These are phyloP conservation scores for Pythium chondricola DNA, from an alignment of 352 stramenopile genomes.

Conservation along the genomic window DNA sequence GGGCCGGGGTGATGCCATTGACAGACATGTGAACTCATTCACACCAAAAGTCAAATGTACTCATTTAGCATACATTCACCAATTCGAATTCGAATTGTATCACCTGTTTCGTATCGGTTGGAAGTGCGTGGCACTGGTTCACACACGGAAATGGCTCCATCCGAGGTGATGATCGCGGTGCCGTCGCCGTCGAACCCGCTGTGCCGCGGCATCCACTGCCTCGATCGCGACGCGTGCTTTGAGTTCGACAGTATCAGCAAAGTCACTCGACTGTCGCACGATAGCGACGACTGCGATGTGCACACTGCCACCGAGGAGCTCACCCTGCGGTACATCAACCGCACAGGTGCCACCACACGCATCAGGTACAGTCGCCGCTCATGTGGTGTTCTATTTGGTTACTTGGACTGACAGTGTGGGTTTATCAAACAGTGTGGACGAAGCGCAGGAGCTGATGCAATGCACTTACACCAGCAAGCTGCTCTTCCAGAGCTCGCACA, in stretches of 20 bases:
- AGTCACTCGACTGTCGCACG: constrained; percentile 27
- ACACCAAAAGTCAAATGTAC: neutral
- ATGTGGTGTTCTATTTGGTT: too few species aligned
- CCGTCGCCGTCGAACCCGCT: neutral
- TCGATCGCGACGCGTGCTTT: constrained; percentile 61
- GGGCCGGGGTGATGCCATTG: constrained; percentile 42
- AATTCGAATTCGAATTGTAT: constrained; percentile 20
- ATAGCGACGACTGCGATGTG: constrained; percentile 27
- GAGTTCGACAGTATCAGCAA: constrained; percentile 41
- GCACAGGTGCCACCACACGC: constrained; percentile 23
- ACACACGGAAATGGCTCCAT: neutral
- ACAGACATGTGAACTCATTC: constrained; percentile 9
- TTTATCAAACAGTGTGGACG: too few species aligned
- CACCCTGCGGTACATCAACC: constrained; percentile 35
- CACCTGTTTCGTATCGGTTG: constrained; percentile 9
- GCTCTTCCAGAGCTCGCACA: constrained; percentile 55
- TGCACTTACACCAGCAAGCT: constrained; percentile 71
- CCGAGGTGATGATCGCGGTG: neutral
- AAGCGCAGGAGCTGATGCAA: constrained; percentile 52
- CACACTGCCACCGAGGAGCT: constrained; percentile 23
- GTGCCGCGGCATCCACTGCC: constrained; percentile 43
- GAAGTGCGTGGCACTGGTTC: constrained; percentile 14
- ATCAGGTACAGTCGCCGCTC: too few species aligned
- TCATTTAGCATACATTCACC: neutral
- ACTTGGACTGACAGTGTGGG: too few species aligned